phyloP scores from a whole-genome alignment of 1,284 basidiomycete genomes.

The Schizopora paradoxa region DNA sequence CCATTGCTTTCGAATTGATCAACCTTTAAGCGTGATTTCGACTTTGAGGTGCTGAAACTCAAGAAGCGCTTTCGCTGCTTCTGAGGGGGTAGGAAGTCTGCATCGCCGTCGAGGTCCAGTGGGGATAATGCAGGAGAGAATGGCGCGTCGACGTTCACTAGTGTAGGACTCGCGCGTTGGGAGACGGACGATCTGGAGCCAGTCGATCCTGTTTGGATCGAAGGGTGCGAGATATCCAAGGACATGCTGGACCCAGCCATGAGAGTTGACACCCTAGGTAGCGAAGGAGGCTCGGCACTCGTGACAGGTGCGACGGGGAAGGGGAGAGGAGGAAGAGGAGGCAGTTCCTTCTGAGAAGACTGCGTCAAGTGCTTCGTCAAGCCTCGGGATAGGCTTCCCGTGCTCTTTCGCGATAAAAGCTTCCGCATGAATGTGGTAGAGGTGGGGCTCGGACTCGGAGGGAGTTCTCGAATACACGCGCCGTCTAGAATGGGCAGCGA shows the following conservation, averaged over 20 bases:
- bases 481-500: slow-evolving; percentile 4
- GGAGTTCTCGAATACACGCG: slow-evolving; percentile 1
- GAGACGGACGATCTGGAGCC: slow-evolving; percentile 2
- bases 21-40: slow-evolving; percentile 6
- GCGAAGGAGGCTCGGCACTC: slow-evolving; percentile 1
- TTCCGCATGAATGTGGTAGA: slow-evolving; percentile 10
- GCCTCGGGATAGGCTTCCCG: slow-evolving; percentile 4
- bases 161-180: background rate
- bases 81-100: slow-evolving; percentile 6
- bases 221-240: slow-evolving; percentile 8
- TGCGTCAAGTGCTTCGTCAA: slow-evolving; percentile 6
- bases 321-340: slow-evolving; percentile 8
- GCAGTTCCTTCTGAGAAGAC: slow-evolving; percentile 11
- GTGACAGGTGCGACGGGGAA: background rate
- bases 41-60: slow-evolving; percentile 15
- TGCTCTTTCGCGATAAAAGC: slow-evolving; percentile 10
- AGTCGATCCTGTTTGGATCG: background rate
- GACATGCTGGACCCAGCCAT: slow-evolving; percentile 12
- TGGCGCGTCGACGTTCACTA: background rate
- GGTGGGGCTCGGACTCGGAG: slow-evolving; percentile 10
- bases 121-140: no score
- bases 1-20: slow-evolving; percentile 4
- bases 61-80: slow-evolving; percentile 9
- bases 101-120: slow-evolving; percentile 6
- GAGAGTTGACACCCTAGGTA: slow-evolving; percentile 3